A percentile compares a stretch with the other conserved stretches of the same genome.
Evolutionary conservation across 1,284 basidiomycete species (phyloP).

Genomic region (Cryptococcus wingfieldii): DNA sequence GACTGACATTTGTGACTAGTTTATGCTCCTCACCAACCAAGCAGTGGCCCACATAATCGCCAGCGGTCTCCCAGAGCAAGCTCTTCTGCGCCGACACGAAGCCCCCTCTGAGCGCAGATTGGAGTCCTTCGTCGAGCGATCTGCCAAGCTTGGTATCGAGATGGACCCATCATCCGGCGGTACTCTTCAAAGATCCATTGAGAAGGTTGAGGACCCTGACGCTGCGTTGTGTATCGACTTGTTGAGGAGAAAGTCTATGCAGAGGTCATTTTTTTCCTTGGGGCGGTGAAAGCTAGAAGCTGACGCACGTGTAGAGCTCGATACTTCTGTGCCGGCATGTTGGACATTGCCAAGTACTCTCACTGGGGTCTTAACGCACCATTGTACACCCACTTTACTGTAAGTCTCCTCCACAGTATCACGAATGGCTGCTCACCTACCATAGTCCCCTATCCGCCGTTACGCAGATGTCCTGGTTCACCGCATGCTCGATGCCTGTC

Average conservation of each 20-base stretch:
- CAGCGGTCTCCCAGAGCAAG: conserved; percentile 88
- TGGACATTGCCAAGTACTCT: conserved; percentile 95
- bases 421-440: neutral
- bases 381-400: conserved; percentile 93
- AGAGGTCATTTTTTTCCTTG: conserved; percentile 20
- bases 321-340: conserved; percentile 98
- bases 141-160: conserved; percentile 73
- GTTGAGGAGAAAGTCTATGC: conserved; percentile 81
- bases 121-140: conserved; percentile 72
- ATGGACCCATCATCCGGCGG: conserved; percentile 77
- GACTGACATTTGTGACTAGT: conserved; percentile 53
- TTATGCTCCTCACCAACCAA: conserved; percentile 89
- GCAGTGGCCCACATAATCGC: conserved; percentile 89
- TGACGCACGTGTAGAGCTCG: conserved; percentile 63
- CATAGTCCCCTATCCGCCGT: conserved; percentile 72
- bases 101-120: conserved; percentile 83
- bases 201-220: conserved; percentile 65
- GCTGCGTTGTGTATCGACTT: conserved; percentile 72
- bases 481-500: conserved; percentile 91
- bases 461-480: conserved; percentile 90
- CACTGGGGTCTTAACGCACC: conserved; percentile 90
- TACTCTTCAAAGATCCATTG: conserved; percentile 77
- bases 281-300: neutral
- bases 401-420: conserved; percentile 18
- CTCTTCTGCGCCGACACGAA: conserved; percentile 90